Conservation (phyloP, 306 rosid species). For the Abrus pulchellus region DNA sequence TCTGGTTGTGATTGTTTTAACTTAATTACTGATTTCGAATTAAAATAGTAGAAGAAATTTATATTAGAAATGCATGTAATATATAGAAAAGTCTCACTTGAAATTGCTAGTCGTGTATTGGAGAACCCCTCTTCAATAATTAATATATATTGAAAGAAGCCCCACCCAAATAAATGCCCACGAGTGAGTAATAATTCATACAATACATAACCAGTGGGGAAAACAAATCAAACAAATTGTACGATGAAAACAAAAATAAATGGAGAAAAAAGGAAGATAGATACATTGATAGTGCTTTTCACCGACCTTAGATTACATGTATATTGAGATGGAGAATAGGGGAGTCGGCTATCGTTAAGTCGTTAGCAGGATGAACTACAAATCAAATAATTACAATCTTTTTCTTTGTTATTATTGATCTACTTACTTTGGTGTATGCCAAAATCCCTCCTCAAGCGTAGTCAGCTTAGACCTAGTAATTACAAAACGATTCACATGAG, state of each 20-base stretch:
- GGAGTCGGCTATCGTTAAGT: too few relatives aligned
- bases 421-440: background rate
- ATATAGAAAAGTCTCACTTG: too few relatives aligned
- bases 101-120: too few relatives aligned
- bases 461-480: too few relatives aligned
- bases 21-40: too few relatives aligned
- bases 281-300: slow-evolving; percentile 60
- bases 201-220: slow-evolving; percentile 26
- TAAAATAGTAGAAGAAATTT: too few relatives aligned
- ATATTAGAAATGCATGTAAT: too few relatives aligned
- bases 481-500: too few relatives aligned
- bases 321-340: slow-evolving; percentile 33
- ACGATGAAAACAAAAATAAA: slow-evolving; percentile 11
- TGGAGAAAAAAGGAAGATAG: background rate
- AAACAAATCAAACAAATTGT: slow-evolving; percentile 30
- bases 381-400: background rate
- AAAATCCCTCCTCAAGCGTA: background rate
- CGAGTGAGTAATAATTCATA: slow-evolving; percentile 47
- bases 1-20: too few relatives aligned
- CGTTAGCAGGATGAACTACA: too few relatives aligned
- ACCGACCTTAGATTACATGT: slow-evolving; percentile 64
- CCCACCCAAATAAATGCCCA: slow-evolving; percentile 56
- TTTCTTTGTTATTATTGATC: background rate
- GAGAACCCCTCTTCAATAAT: background rate
- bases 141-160: background rate